A percentile compares a stretch with the other conserved stretches of the same genome.
These are phyloP conservation scores for Solanum acaule DNA, from an alignment of 257 asterid species.

Conservation along the genomic window DNA sequence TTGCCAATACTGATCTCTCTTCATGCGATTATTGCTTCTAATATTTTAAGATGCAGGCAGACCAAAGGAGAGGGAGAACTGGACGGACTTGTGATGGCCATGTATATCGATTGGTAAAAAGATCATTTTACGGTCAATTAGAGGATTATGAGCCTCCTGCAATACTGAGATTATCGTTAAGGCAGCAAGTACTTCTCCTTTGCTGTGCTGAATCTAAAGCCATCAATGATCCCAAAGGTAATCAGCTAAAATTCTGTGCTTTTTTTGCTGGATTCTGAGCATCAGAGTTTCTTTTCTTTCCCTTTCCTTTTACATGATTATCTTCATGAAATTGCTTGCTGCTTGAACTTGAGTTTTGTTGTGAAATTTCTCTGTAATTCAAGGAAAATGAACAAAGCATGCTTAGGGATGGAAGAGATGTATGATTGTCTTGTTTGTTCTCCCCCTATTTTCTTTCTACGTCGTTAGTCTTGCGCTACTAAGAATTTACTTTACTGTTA, in stretches of 20 bases:
- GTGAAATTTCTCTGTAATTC: neutral
- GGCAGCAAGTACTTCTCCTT: conserved; percentile 73
- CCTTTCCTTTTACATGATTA: neutral
- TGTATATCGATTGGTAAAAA: conserved; percentile 77
- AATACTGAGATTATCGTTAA: conserved; percentile 61
- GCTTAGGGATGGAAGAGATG: neutral
- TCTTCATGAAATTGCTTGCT: neutral
- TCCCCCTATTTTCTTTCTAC: neutral
- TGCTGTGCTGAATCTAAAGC: conserved; percentile 88
- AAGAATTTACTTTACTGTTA: neutral
- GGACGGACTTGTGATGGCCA: conserved; percentile 94
- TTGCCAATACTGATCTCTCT: neutral
- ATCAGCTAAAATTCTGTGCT: neutral
- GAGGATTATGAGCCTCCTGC: conserved; percentile 83
- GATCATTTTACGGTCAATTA: conserved; percentile 57
- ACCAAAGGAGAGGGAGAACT: conserved; percentile 92
- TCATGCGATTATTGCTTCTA: conserved; percentile 1
- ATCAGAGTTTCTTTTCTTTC: neutral
- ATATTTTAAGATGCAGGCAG: conserved; percentile 49
- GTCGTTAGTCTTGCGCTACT: neutral
- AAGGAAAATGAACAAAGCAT: neutral
- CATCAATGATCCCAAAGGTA: conserved; percentile 90
- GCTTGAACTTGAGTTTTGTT: neutral
- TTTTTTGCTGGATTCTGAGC: neutral
- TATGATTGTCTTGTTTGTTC: neutral